These are phyloP conservation scores for Holtermannia corniformis DNA, from an alignment of 768 basidiomycete genomes.

Conservation along the genomic window DNA sequence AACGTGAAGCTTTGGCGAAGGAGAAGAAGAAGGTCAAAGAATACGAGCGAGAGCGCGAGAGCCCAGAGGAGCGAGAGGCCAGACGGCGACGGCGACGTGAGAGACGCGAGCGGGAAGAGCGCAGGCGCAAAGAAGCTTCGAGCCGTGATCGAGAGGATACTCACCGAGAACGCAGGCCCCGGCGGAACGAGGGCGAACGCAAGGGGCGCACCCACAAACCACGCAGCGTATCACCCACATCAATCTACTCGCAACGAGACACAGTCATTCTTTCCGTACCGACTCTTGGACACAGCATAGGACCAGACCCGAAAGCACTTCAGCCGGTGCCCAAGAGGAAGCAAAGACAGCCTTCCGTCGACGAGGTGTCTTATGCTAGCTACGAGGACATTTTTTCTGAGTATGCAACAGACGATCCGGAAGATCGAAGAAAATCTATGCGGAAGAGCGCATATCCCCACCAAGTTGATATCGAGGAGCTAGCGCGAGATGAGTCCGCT, in stretches of 20 bases:
- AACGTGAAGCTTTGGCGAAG: conserved; percentile 18
- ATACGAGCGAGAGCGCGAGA: background rate
- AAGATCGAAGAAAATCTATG: too few species aligned
- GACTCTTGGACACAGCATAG: background rate
- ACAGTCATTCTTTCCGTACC: background rate
- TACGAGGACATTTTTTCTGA: background rate
- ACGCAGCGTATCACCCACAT: background rate
- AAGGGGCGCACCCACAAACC: background rate
- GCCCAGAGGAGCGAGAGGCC: background rate
- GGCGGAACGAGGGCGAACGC: background rate
- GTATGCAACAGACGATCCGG: background rate
- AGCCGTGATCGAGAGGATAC: too few species aligned
- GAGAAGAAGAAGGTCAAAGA: conserved; percentile 1
- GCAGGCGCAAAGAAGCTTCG: too few species aligned
- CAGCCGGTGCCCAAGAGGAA: background rate
- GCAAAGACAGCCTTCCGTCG: background rate
- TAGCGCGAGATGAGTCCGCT: background rate
- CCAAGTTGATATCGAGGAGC: background rate
- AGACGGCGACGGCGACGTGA: background rate
- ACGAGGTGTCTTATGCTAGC: background rate
- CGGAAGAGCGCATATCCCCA: background rate
- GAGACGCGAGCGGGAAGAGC: background rate
- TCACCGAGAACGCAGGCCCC: background rate
- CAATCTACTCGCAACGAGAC: background rate
- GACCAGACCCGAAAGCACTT: background rate